phyloP scores from a whole-genome alignment of 345 rosid species.

The Jatropha curcas region DNA sequence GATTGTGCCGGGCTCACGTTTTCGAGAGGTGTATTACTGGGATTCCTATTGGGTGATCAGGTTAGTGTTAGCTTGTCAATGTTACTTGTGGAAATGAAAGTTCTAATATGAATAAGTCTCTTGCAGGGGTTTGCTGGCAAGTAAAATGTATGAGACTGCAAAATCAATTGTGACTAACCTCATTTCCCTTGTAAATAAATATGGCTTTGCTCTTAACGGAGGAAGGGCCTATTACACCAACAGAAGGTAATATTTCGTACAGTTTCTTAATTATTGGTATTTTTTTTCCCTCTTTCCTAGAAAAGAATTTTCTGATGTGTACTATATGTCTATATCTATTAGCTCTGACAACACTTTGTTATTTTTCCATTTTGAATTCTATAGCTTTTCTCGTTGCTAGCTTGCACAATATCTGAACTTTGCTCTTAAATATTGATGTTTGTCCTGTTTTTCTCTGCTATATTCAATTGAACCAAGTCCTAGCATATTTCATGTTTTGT shows the following conservation, averaged over 20 bases:
- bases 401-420: not conserved
- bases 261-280: not conserved
- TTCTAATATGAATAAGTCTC: not conserved
- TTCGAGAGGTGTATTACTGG: slow-evolving; percentile 91
- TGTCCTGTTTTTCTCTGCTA: not conserved
- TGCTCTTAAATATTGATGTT: not conserved
- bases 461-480: not conserved
- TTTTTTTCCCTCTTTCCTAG: not conserved
- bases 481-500: not conserved
- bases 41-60: slow-evolving; percentile 94
- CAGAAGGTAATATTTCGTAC: slow-evolving; percentile 54
- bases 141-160: slow-evolving; percentile 82
- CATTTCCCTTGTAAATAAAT: slow-evolving; percentile 57
- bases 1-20: slow-evolving; percentile 82
- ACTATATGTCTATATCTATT: too few species aligned
- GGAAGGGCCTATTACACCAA: slow-evolving; percentile 84
- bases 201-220: slow-evolving; percentile 78
- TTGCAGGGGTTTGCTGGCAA: slow-evolving; percentile 79
- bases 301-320: not conserved
- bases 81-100: not conserved
- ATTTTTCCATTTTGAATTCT: not conserved
- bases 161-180: slow-evolving; percentile 71
- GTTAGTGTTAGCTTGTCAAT: slow-evolving; percentile 31
- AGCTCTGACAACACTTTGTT: too few species aligned
- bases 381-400: not conserved